These are phyloP conservation scores for Pichia nakasei DNA, from an alignment of 805 yeast species.

Conservation along the genomic window DNA sequence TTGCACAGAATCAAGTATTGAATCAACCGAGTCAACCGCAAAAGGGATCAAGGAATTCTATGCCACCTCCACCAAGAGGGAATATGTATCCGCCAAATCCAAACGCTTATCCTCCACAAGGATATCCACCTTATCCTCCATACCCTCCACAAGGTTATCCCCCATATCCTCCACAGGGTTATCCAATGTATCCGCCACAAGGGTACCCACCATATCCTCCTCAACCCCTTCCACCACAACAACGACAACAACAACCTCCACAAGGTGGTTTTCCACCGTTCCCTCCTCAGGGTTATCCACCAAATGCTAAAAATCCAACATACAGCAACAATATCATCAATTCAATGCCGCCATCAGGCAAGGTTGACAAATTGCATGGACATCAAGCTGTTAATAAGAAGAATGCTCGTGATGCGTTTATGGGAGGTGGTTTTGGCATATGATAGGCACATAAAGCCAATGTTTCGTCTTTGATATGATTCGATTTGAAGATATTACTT, in stretches of 20 bases:
- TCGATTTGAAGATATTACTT: too few species aligned
- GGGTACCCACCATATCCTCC: not conserved
- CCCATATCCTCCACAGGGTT: not conserved
- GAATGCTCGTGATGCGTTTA: slow-evolving; percentile 52
- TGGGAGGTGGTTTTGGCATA: slow-evolving; percentile 63
- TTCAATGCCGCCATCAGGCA: slow-evolving; percentile 38
- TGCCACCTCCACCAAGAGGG: not conserved
- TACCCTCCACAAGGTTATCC: not conserved
- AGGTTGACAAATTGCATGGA: slow-evolving; percentile 40
- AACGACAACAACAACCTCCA: too few species aligned
- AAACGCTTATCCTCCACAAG: not conserved
- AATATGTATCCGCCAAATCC: not conserved
- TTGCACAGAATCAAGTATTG: not conserved
- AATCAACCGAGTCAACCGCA: not conserved
- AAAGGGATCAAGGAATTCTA: not conserved
- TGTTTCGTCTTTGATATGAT: too few species aligned
- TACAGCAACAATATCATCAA: slow-evolving; percentile 35
- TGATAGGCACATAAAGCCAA: too few species aligned
- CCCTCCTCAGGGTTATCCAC: not conserved
- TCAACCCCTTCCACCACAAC: slow-evolving; percentile 1
- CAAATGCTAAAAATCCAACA: not conserved
- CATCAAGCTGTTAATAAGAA: slow-evolving; percentile 39
- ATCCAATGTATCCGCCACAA: slow-evolving; percentile 2
- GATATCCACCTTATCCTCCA: not conserved
- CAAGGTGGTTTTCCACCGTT: too few species aligned